Base-by-base conservation (phyloP, 495 filamentous ascomycete species). In the Aspergillus sparsus region DNA sequence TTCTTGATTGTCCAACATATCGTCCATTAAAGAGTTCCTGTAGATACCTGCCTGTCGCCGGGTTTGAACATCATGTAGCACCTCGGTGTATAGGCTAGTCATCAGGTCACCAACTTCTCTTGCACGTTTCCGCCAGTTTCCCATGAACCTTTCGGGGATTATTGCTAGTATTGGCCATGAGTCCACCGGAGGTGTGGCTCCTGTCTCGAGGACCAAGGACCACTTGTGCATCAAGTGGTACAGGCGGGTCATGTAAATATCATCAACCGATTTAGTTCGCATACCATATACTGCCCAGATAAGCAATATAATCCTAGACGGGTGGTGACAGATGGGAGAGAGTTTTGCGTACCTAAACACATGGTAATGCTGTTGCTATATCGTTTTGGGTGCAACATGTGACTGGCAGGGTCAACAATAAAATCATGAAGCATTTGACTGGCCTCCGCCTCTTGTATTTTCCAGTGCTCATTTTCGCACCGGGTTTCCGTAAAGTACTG, bases 181-280 rank as follows among this genome's bases (percentile, higher is more conserved):
- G 54, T 83, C 80, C 0, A 83, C 75, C 5, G 82, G 81, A 0
- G 82, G 82, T 8, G 77, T 83, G 1, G 76, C 75, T 10, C 80
- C 82, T 0, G 71, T 49, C 57, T 83, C 80, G 62, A 80, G 76
- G 2, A 82, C 62, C 54, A 71, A 58, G 13, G 76, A 74, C 77
- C 76, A 83, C 8, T 73, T 64, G n/a, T 80, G 76, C 77, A 83
- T 77, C 8, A 83, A 36, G 15, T 69, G 21, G 62, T 79, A 80
- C 6, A 84, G 71, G 15, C 72, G 60, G 2, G 56, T 62, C 71
- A 82, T 71, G 44, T 77, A 58, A 1, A 53, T 21, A 5, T 33
- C 44, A 13, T 68, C 36, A 2, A 47, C 3, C 0, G 33, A 46
- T 1, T 73, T 63, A 0, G 75, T 78, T 2, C 80, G 71, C 36